Conservation (phyloP, 805 yeast species). For the Teunomyces barrocoloradensis region DNA sequence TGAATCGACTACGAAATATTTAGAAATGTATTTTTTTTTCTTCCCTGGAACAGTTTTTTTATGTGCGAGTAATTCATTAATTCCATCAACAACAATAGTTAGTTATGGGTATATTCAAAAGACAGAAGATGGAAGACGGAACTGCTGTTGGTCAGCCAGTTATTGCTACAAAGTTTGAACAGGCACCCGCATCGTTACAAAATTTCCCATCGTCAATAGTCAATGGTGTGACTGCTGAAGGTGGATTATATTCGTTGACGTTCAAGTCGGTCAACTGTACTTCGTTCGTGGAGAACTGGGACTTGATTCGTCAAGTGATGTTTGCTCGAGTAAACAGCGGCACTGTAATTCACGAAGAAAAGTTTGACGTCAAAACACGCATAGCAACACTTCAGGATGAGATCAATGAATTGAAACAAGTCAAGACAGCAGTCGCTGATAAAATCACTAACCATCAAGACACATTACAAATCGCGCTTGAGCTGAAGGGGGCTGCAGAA, state of each 20-base stretch:
- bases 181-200: conserved; percentile 18
- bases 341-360: conserved; percentile 16
- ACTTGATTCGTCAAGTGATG: conserved; percentile 28
- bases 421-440: background rate
- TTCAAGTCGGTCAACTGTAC: conserved; percentile 40
- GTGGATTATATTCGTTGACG: conserved; percentile 40
- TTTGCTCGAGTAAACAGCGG: conserved; percentile 14
- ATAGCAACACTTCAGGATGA: conserved; percentile 22
- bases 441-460: conserved; percentile 2
- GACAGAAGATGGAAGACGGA: conserved; percentile 6
- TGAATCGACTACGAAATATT: background rate
- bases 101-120: conserved; percentile 5
- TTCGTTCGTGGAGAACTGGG: conserved; percentile 33
- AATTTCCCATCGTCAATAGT: conserved; percentile 35
- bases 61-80: background rate
- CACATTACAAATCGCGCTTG: conserved; percentile 5
- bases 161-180: conserved; percentile 17
- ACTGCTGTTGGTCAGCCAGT: conserved; percentile 1
- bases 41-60: background rate
- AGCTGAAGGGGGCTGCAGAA: background rate
- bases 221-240: conserved; percentile 40
- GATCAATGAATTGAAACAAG: conserved; percentile 10
- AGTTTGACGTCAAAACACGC: conserved; percentile 13
- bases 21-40: background rate
- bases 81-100: background rate